These are phyloP conservation scores for Nicotiana rustica DNA, from an alignment of 305 asterid genomes.

Conservation along the genomic window DNA sequence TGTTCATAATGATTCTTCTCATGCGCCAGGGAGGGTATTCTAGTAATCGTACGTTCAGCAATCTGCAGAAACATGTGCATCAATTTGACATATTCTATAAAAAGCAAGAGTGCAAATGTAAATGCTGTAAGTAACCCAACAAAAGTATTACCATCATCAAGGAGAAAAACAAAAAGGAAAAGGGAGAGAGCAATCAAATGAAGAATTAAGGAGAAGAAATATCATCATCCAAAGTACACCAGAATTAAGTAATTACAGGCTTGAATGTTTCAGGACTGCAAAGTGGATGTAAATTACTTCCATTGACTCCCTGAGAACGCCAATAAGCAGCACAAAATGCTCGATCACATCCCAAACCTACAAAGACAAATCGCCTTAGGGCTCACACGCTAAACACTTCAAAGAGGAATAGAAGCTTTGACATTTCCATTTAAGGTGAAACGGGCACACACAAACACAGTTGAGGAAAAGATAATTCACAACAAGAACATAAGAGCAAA, in stretches of 20 bases:
- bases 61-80: constrained; percentile 57
- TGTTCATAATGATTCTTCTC: constrained; percentile 93
- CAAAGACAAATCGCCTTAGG: constrained; percentile 44
- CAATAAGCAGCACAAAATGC: constrained; percentile 98
- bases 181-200: constrained; percentile 27
- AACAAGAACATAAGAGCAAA: constrained; percentile 18
- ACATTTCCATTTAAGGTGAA: constrained; percentile 27
- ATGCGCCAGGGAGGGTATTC: constrained; percentile 82
- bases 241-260: constrained; percentile 60
- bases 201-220: constrained; percentile 24
- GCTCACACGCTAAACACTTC: constrained; percentile 24
- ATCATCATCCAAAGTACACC: constrained; percentile 3
- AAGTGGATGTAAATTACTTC: constrained; percentile 55
- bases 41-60: constrained; percentile 56
- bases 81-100: constrained; percentile 5
- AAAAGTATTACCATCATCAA: constrained; percentile 27
- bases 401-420: constrained; percentile 12
- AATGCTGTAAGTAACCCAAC: constrained; percentile 18
- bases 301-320: constrained; percentile 70
- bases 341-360: constrained; percentile 96
- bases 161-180: constrained; percentile 6
- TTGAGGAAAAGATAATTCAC: constrained; percentile 17
- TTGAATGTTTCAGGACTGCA: constrained; percentile 75
- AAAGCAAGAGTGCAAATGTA: constrained; percentile 17
- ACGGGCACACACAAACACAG: not conserved